Evolutionary conservation across 2,329 filamentous ascomycete species (phyloP), one percentile per base, ranked within the genome.

Genomic region (Apiospora phragmitis): DNA sequence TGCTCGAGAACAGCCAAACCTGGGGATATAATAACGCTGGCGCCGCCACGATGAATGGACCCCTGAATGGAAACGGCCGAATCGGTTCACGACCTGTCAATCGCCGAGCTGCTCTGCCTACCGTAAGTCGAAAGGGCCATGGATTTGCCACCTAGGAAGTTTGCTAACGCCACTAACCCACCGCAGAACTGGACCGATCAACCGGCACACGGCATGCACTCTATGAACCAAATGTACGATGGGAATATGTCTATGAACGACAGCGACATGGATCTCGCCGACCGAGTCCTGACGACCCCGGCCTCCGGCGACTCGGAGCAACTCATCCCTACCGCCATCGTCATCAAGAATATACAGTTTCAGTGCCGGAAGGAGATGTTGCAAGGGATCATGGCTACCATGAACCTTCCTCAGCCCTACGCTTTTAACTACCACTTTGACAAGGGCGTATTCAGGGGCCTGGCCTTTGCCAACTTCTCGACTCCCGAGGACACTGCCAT

Each of bases 371-470:
- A 98, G 83, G 96, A 99, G 83, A 94, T 95, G 77, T 87, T 99
- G 49, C 94, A 97, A 43, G 90, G 92, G 73, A 88, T 98, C 75
- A 99, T 99, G 96, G 93, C 95, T 11, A 94, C 97, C 26, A 90
- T 98, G 88, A 93, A 94, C 75, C 88, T 99, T 49, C 96, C 96
- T 1, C 90, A 98, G 75, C 96, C 96, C 0, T 99, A 99, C 79
- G 96, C 96, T 16, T 99, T 99, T 87, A 99, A 99, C 86, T 98
- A 99, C 79, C 96, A 99, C 82, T 99, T 99, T 79, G 96, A 99
- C 80, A 97, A 97, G 77, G 96, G 96, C 38, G 95, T 99, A 38
- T 99, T 99, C 85, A 89, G 96, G 71, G 96, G 96, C 8, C 86
- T 99, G 68, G 96, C 96, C 2, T 99, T 99, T 84, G 96, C 96